phyloP scores from a whole-genome alignment of 108 stramenopile species.

The Cyclotella kingstonii region DNA sequence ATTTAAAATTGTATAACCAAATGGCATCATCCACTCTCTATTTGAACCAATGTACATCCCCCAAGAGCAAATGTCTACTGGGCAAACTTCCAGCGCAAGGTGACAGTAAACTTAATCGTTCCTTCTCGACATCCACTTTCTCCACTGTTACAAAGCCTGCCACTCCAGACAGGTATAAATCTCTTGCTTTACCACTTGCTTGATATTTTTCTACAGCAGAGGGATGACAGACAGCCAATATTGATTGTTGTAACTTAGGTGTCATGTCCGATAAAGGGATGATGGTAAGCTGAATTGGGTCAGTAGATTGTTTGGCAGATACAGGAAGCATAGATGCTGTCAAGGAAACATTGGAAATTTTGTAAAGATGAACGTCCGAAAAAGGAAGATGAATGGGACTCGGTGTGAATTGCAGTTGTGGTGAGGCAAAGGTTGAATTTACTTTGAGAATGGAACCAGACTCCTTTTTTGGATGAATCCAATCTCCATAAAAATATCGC shows the following conservation, averaged over 20 bases:
- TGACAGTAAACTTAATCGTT: slow-evolving; percentile 66
- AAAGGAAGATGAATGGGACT: slow-evolving; percentile 65
- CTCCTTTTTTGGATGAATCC: slow-evolving; percentile 19
- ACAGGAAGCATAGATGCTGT: slow-evolving; percentile 77
- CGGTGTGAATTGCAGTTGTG: slow-evolving; percentile 70
- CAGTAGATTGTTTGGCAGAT: slow-evolving; percentile 77
- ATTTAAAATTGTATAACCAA: no score
- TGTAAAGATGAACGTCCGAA: slow-evolving; percentile 57
- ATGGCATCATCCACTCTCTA: no score
- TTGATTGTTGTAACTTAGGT: slow-evolving; percentile 50
- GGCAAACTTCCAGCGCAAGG: slow-evolving; percentile 81
- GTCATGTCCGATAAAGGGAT: slow-evolving; percentile 47
- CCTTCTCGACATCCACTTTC: slow-evolving; percentile 65
- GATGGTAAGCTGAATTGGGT: slow-evolving; percentile 62
- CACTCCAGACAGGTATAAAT: slow-evolving; percentile 70
- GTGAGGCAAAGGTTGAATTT: slow-evolving; percentile 8
- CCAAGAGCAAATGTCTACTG: slow-evolving; percentile 60
- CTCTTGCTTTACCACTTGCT: slow-evolving; percentile 53
- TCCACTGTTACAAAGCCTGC: slow-evolving; percentile 86
- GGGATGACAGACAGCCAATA: slow-evolving; percentile 87
- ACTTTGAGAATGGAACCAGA: slow-evolving; percentile 1
- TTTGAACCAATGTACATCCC: slow-evolving; percentile 87
- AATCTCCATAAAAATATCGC: slow-evolving; percentile 82
- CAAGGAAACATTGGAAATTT: slow-evolving; percentile 66
- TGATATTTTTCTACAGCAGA: slow-evolving; percentile 64